These are phyloP conservation scores for Kurtzmaniella natalensis DNA, from an alignment of 1,139 yeast species.

Conservation along the genomic window DNA sequence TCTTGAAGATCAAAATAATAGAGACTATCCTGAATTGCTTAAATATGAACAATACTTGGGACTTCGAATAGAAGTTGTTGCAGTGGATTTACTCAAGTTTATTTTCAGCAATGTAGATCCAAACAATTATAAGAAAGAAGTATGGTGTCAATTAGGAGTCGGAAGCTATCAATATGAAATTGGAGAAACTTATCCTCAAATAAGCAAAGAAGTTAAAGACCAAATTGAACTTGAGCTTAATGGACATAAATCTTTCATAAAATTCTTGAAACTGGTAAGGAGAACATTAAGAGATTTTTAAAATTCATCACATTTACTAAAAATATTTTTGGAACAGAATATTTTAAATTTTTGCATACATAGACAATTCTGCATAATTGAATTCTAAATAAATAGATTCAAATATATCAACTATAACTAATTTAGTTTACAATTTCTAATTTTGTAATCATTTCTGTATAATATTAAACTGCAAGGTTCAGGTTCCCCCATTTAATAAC, in stretches of 20 bases:
- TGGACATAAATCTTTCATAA: slow-evolving; percentile 30
- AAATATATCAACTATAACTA: too few species aligned
- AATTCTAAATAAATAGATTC: too few species aligned
- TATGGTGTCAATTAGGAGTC: slow-evolving; percentile 34
- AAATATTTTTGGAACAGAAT: neutral
- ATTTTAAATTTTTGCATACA: too few species aligned
- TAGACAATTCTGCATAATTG: too few species aligned
- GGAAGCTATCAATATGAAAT: slow-evolving; percentile 30
- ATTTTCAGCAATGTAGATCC: slow-evolving; percentile 42
- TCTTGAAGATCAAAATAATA: slow-evolving; percentile 22
- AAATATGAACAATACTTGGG: slow-evolving; percentile 46
- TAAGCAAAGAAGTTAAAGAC: slow-evolving; percentile 19
- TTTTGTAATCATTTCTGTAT: too few species aligned
- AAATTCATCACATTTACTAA: neutral
- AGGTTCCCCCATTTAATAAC: too few species aligned
- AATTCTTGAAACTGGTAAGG: slow-evolving; percentile 35
- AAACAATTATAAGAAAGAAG: slow-evolving; percentile 32
- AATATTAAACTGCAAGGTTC: too few species aligned
- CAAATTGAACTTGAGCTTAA: slow-evolving; percentile 29
- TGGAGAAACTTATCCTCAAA: slow-evolving; percentile 26
- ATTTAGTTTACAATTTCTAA: too few species aligned
- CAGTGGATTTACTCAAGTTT: slow-evolving; percentile 33
- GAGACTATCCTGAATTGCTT: slow-evolving; percentile 36
- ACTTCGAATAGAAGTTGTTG: slow-evolving; percentile 36
- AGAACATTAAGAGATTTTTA: slow-evolving; percentile 14